Conservation (phyloP, 1,284 basidiomycete species). For the Moniliophthora roreri region DNA sequence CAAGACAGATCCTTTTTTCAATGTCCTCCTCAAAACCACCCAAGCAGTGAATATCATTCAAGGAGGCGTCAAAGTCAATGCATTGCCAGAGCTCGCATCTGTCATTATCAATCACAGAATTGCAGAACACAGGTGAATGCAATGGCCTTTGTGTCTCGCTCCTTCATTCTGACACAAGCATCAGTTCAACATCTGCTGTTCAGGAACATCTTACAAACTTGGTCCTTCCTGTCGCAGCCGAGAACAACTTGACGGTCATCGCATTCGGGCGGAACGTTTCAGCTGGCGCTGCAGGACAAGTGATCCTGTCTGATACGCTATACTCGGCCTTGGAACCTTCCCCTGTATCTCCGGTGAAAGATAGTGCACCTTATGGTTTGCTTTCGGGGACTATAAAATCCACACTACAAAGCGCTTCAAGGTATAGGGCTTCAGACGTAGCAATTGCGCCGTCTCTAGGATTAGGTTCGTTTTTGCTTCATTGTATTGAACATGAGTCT, state of each 20-base stretch:
- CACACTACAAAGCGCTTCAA: constrained; percentile 24
- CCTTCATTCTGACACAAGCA: neutral
- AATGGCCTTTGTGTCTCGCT: neutral
- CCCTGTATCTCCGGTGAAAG: constrained; percentile 43
- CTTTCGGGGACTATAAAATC: constrained; percentile 49
- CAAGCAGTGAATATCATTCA: constrained; percentile 50
- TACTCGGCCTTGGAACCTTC: constrained; percentile 44
- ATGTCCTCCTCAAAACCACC: constrained; percentile 37
- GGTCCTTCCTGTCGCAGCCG: constrained; percentile 31
- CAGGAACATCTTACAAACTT: constrained; percentile 31
- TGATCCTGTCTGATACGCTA: constrained; percentile 36
- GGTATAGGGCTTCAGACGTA: constrained; percentile 14
- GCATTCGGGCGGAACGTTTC: constrained; percentile 33
- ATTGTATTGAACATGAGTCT: too few species aligned
- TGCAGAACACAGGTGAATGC: constrained; percentile 29
- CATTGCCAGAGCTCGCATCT: constrained; percentile 37
- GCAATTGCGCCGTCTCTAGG: constrained; percentile 34
- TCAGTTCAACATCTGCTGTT: constrained; percentile 33
- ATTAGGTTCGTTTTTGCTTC: constrained; percentile 17
- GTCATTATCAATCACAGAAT: constrained; percentile 43
- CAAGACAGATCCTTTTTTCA: constrained; percentile 23
- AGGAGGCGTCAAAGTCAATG: constrained; percentile 45
- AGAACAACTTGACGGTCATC: constrained; percentile 39
- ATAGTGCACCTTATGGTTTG: constrained; percentile 40
- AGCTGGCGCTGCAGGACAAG: constrained; percentile 24